These are phyloP conservation scores for Nicotiana undulata DNA, from an alignment of 257 asterid genomes.

Conservation along the genomic window DNA sequence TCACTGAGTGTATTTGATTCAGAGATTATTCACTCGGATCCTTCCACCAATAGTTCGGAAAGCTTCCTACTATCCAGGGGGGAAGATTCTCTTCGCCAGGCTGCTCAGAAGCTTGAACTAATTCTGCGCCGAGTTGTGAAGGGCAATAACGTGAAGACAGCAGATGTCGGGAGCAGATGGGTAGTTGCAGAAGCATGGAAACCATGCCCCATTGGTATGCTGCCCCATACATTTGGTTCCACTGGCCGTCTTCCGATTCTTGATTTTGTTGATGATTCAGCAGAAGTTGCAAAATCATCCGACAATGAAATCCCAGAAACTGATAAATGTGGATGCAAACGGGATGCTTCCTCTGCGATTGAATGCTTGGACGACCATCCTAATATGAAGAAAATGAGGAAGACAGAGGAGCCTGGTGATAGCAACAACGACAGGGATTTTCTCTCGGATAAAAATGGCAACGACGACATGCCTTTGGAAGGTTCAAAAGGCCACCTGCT, in stretches of 20 bases:
- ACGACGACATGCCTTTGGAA: constrained; percentile 6
- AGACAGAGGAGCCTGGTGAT: constrained; percentile 14
- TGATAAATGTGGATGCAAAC: constrained; percentile 26
- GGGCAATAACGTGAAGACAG: constrained; percentile 16
- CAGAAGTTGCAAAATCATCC: constrained; percentile 16
- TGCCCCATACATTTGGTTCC: constrained; percentile 52
- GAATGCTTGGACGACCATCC: constrained; percentile 21
- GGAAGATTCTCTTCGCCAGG: constrained; percentile 40
- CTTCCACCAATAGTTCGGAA: constrained; percentile 7
- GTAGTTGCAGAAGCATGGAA: constrained; percentile 50
- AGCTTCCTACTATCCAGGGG: constrained; percentile 32
- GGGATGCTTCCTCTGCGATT: constrained; percentile 36
- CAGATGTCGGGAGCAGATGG: constrained; percentile 37
- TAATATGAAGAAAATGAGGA: constrained; percentile 23
- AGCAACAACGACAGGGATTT: not conserved
- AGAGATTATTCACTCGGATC: constrained; percentile 11
- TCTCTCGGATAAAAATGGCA: not conserved
- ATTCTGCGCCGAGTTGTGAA: constrained; percentile 20
- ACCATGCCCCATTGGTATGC: constrained; percentile 78
- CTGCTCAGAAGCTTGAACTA: constrained; percentile 40
- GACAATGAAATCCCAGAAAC: constrained; percentile 13
- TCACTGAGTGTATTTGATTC: constrained; percentile 14
- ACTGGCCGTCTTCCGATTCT: constrained; percentile 56
- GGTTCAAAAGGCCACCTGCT: constrained; percentile 44
- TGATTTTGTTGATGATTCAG: constrained; percentile 18